These are phyloP conservation scores for Alternaria angustiovoidea DNA, from an alignment of 2,329 filamentous ascomycete species.

Conservation along the genomic window DNA sequence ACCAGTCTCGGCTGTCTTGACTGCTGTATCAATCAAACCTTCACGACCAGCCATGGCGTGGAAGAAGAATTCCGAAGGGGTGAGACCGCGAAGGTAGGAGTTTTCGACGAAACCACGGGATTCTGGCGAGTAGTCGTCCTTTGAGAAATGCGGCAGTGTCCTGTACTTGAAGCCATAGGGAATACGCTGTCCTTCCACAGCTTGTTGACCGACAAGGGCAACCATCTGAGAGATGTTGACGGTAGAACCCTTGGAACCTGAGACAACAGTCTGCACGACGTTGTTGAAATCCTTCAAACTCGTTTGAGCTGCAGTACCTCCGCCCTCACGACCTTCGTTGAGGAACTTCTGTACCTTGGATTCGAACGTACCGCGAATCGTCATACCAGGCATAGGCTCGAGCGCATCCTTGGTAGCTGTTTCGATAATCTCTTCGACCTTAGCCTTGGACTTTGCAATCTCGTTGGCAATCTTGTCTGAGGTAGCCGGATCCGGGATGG, in stretches of 20 bases:
- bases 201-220: constrained; percentile 95
- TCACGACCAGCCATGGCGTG: constrained; percentile 99
- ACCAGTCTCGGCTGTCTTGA: constrained; percentile 98
- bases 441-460: constrained; percentile 80
- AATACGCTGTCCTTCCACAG: constrained; percentile 98
- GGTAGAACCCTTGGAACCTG: constrained; percentile 96
- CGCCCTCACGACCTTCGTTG: constrained; percentile 95
- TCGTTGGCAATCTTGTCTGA: constrained; percentile 84
- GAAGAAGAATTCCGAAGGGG: constrained; percentile 98
- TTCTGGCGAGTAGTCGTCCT: constrained; percentile 98
- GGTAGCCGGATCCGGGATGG: constrained; percentile 86
- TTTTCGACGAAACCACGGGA: constrained; percentile 98
- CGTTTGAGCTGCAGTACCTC: constrained; percentile 89
- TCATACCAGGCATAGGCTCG: constrained; percentile 97
- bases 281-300: constrained; percentile 97
- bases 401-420: constrained; percentile 85
- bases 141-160: constrained; percentile 96
- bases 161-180: constrained; percentile 99
- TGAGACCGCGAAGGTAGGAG: constrained; percentile 94
- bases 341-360: constrained; percentile 93
- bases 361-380: constrained; percentile 97
- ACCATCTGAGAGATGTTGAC: constrained; percentile 99
- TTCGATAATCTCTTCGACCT: constrained; percentile 78
- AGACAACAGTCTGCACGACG: constrained; percentile 93
- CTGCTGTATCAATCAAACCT: constrained; percentile 98